These are phyloP conservation scores for Malus hybrid DNA, from an alignment of 331 rosid genomes.

Conservation along the genomic window DNA sequence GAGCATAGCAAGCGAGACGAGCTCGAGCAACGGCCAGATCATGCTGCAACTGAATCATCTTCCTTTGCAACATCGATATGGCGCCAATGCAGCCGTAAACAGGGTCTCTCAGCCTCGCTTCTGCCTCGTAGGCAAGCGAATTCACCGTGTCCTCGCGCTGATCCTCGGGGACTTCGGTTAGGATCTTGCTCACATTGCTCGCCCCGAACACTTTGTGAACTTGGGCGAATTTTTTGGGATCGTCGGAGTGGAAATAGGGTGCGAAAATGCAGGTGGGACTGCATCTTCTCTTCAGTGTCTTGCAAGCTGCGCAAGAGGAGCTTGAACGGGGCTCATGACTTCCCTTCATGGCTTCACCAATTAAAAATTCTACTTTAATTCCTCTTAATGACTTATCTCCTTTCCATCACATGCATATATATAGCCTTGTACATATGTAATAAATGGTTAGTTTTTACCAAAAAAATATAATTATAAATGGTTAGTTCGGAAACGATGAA, in stretches of 20 bases:
- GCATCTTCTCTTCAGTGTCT: conserved; percentile 74
- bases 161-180: conserved; percentile 67
- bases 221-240: conserved; percentile 67
- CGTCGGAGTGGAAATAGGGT: conserved; percentile 70
- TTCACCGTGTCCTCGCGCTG: conserved; percentile 79
- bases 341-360: conserved; percentile 36
- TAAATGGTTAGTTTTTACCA: background rate
- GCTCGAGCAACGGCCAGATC: conserved; percentile 75
- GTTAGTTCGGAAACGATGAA: too few relatives aligned
- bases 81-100: conserved; percentile 96
- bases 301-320: conserved; percentile 96
- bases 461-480: too few relatives aligned
- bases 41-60: conserved; percentile 67
- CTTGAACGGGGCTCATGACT: conserved; percentile 68
- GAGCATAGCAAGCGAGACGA: conserved; percentile 54
- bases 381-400: background rate
- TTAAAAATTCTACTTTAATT: conserved; percentile 4
- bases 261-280: conserved; percentile 74
- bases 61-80: conserved; percentile 59
- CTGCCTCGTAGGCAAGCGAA: conserved; percentile 80
- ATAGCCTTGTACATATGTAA: background rate
- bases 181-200: conserved; percentile 91
- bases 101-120: conserved; percentile 73
- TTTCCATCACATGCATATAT: background rate
- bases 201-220: conserved; percentile 96